Base-by-base conservation (phyloP, 2,329 filamentous ascomycete species). In the Cytospora chrysosperma region DNA sequence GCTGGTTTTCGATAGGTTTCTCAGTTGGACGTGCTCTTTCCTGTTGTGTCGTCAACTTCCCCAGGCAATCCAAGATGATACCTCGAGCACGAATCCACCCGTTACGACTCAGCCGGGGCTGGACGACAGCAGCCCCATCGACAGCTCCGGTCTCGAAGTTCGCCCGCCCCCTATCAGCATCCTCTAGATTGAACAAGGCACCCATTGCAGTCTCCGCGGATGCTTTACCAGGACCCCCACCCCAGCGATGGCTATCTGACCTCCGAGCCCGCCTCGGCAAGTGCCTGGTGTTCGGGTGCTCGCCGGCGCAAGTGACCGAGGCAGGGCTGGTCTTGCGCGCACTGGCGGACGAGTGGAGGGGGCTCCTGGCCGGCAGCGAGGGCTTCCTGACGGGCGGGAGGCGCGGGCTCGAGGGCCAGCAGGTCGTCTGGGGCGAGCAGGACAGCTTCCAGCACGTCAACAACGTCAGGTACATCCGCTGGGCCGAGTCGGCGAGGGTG, bases 391-490 rank as follows among this genome's bases (percentile, higher is more conserved):
- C 88, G 0, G 83, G 80, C 13, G 79, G 82, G 64, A 81, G 84
- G 68, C 80, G 86, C 57, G 85, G 90, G 0, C 72, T 94, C 37
- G 85, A 86, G 67, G 79, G 82, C 59, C 87, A 91, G 65, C 81
- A 82, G 67, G 88, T 96, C 27, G 87, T 86, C 0, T 96, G 91
- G 92, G 93, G 92, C 32, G 92, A 97, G 74, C 92, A 93, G 89
- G 91, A 92, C 77, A 75, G 78, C 68, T 74, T 77, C 68, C 85
- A 87, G 56, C 92, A 97, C 75, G 89, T 97, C 56, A 97, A 96
- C 74, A 96, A 96, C 70, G 88, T 93, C 67, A 86, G 85, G 68
- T 96, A 96, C 75, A 88, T 90, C 69, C 85, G 90, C 66, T 96
- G 91, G 74, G 92, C 92, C 40, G 93, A 97, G 74, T 88, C 89